Percentiles rank a stretch among this genome's conserved stretches.
Conservation (phyloP, 495 filamentous ascomycete genomes). For the Aspergillus coremiiformis region DNA sequence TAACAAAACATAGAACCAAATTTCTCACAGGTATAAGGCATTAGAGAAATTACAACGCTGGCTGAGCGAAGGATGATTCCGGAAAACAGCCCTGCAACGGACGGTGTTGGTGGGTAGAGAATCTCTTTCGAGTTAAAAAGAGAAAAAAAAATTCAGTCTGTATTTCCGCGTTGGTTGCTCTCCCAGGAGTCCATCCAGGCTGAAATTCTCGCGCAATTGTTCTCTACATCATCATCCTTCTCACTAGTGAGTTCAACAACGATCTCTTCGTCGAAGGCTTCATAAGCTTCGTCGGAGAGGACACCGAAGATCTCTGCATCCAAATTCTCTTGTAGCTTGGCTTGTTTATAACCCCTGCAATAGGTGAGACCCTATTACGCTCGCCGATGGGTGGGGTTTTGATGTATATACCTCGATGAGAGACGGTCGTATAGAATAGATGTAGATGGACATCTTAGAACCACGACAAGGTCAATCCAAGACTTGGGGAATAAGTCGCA, state of each 20-base stretch:
- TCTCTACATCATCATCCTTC: constrained; percentile 72
- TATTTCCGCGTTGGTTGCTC: constrained; percentile 40
- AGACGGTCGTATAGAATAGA: constrained; percentile 76
- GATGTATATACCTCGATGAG: constrained; percentile 49
- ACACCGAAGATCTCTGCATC: constrained; percentile 98
- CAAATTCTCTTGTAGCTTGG: constrained; percentile 90
- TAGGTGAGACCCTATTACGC: background rate
- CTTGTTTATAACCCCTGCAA: constrained; percentile 64
- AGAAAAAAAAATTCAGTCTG: constrained; percentile 10
- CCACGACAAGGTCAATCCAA: constrained; percentile 94
- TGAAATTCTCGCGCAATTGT: constrained; percentile 76
- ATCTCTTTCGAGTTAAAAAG: constrained; percentile 17
- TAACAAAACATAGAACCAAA: constrained; percentile 54
- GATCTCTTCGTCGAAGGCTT: constrained; percentile 79
- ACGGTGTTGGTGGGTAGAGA: constrained; percentile 1
- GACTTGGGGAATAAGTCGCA: constrained; percentile 91
- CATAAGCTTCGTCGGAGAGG: constrained; percentile 79
- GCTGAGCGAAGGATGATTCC: constrained; percentile 50
- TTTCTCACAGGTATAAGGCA: constrained; percentile 84
- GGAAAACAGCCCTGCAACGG: constrained; percentile 1
- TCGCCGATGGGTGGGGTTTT: background rate
- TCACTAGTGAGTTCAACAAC: constrained; percentile 88
- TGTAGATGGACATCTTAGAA: constrained; percentile 71
- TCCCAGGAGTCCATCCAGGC: constrained; percentile 79
- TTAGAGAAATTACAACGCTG: constrained; percentile 77